Base-by-base conservation (phyloP, 306 rosid species). In the Datisca glomerata region DNA sequence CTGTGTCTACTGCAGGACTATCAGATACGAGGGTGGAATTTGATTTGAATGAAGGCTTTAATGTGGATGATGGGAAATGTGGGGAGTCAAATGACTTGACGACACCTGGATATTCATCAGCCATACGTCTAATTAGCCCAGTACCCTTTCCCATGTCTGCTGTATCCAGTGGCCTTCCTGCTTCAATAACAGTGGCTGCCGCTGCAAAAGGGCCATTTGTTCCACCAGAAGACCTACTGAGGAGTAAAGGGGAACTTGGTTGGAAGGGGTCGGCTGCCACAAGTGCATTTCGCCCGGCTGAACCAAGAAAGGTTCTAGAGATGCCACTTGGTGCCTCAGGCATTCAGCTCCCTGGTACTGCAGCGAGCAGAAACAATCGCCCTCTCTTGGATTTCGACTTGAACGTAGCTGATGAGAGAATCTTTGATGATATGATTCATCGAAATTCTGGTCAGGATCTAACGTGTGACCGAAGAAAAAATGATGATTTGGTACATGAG, bases 261-360 rank as follows among this genome's bases (percentile, higher is more conserved):
- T 81, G 94, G 94, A 81, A 66, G 55, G 87, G 87, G 38, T 78
- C 94, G 3, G 84, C 87, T 5, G 81, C 87, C 32, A 81, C 87
- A n/a, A 81, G 93, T 52, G 93, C 93, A 44, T 81, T 81, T 43
- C 76, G 94, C 40, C 94, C 87, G 2, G 87, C 94, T 7, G 94
- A 81, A 41, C 94, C 87, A 32, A 75, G 94, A 63, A 81, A 78
- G 60, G 37, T 29, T 44, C 15, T 40, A 23, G 87, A 74, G 42
- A 44, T 58, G 45, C 57, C 64, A 2, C 48, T 38, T 36, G 67
- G 65, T 46, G 23, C 56, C 7, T 14, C 43, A 37, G 36, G 41
- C n/a, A 45, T 49, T 22, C 24, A 57, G 17, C 45, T 36, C 11
- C 46, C 59, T 24, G 59, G 60, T 28, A 41, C 66, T 24, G 35